Conservation (phyloP, 176 grass and related monocot species). For the Secale cereale region DNA sequence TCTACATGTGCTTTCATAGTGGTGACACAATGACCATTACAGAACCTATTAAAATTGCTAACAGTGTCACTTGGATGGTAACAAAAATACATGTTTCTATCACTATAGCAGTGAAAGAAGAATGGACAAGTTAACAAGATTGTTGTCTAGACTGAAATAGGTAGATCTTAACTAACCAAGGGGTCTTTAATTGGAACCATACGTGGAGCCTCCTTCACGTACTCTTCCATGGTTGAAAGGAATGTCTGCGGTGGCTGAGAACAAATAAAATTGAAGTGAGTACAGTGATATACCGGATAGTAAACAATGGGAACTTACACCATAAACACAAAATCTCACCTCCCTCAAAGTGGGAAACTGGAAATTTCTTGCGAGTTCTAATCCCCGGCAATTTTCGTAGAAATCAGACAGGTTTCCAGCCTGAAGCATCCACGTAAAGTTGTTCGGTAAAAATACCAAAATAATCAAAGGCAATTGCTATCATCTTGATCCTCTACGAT, state of each 20-base stretch:
- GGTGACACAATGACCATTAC: not conserved
- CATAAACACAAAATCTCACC: conserved; percentile 31
- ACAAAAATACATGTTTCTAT: not conserved
- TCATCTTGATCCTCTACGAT: not conserved
- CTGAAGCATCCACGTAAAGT: conserved; percentile 47
- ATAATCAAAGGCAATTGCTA: not conserved
- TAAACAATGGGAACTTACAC: conserved; percentile 10
- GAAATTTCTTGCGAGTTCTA: conserved; percentile 96
- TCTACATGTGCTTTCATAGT: not conserved
- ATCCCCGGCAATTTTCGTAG: conserved; percentile 82
- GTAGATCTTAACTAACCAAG: conserved; percentile 42
- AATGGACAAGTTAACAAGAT: not conserved
- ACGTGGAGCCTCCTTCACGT: conserved; percentile 88
- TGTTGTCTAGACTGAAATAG: not conserved
- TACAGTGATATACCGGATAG: conserved; percentile 10
- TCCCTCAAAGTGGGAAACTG: conserved; percentile 96
- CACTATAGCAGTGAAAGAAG: not conserved
- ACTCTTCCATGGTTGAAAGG: conserved; percentile 93
- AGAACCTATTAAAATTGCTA: not conserved
- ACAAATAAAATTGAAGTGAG: conserved; percentile 25
- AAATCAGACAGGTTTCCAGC: conserved; percentile 93
- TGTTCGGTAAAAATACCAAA: not conserved
- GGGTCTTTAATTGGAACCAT: conserved; percentile 69
- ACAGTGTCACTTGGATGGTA: not conserved
- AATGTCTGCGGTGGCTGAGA: conserved; percentile 91